Evolutionary conservation across 2,329 filamentous ascomycete species (phyloP).

Genomic region (Microascus cirrosus): DNA sequence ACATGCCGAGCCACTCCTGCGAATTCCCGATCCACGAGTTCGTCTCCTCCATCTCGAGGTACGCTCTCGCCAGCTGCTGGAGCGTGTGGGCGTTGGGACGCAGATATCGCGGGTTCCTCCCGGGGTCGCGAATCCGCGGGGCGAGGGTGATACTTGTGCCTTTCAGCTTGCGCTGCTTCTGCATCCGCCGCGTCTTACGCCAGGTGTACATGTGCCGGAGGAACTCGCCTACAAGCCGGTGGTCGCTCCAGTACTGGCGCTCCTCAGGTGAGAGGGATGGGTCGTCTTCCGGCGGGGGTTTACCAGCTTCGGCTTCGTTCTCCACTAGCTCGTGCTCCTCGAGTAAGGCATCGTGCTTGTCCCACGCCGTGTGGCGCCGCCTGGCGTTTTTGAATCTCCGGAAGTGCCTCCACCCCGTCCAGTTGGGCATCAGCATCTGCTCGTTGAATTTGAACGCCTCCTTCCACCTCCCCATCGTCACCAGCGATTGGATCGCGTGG

Average conservation of each 20-base stretch:
- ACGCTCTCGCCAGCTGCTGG: background rate
- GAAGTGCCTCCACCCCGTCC: constrained; percentile 55
- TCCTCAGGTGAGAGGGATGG: background rate
- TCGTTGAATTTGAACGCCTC: constrained; percentile 70
- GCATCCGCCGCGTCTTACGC: background rate
- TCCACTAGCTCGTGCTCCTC: background rate
- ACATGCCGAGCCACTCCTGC: background rate
- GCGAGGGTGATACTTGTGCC: background rate
- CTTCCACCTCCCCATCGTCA: constrained; percentile 43
- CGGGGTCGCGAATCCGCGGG: background rate
- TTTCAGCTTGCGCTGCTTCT: background rate
- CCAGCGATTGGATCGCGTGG: constrained; percentile 57
- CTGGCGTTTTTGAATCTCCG: background rate
- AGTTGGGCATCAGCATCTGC: constrained; percentile 63
- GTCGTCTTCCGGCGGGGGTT: background rate
- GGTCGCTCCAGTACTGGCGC: background rate
- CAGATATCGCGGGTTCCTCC: constrained; percentile 2
- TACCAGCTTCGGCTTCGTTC: background rate
- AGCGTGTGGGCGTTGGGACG: constrained; percentile 4
- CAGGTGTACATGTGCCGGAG: background rate
- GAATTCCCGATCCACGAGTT: background rate
- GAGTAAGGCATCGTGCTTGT: too few relatives aligned
- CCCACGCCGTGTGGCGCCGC: background rate
- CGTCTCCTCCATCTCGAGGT: background rate
- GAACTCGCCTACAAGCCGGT: background rate